Evolutionary conservation across 352 stramenopile genomes (phyloP).

Genomic region (Thalassiosira livingstoniorum): DNA sequence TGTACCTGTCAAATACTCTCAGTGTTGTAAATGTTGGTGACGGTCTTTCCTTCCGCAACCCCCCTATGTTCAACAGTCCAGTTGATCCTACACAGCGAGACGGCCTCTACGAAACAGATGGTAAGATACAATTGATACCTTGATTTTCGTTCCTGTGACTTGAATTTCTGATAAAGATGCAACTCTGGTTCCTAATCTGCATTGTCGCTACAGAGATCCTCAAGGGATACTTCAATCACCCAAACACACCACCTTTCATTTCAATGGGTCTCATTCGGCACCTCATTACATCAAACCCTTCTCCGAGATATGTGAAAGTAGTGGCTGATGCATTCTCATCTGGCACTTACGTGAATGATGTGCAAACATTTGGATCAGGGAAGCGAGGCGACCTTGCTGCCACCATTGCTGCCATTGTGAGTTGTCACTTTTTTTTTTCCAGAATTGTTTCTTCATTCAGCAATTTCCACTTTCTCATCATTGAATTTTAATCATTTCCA

Average conservation of each 20-base stretch:
- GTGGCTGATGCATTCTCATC: slow-evolving; percentile 28
- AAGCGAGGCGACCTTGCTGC: not conserved
- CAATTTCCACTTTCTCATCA: too few species aligned
- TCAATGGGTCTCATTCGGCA: slow-evolving; percentile 60
- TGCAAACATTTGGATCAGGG: not conserved
- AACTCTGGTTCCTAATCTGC: too few species aligned
- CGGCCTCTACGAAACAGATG: not conserved
- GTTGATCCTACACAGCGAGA: not conserved
- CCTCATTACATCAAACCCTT: slow-evolving; percentile 65
- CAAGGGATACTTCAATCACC: slow-evolving; percentile 58
- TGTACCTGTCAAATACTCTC: not conserved
- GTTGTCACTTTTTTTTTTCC: too few species aligned
- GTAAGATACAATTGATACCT: not conserved
- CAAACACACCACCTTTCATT: slow-evolving; percentile 68
- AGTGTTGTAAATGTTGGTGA: not conserved
- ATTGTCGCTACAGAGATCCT: too few species aligned
- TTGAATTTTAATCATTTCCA: too few species aligned
- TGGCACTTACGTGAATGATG: not conserved
- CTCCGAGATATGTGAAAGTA: slow-evolving; percentile 57
- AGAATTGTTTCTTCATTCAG: too few species aligned
- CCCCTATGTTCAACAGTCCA: not conserved
- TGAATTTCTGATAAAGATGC: too few species aligned
- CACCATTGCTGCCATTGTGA: too few species aligned
- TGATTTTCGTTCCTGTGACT: not conserved
- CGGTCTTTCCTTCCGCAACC: not conserved